Evolutionary conservation across 768 basidiomycete species (phyloP).

Genomic region (Lentinula guzmanii): DNA sequence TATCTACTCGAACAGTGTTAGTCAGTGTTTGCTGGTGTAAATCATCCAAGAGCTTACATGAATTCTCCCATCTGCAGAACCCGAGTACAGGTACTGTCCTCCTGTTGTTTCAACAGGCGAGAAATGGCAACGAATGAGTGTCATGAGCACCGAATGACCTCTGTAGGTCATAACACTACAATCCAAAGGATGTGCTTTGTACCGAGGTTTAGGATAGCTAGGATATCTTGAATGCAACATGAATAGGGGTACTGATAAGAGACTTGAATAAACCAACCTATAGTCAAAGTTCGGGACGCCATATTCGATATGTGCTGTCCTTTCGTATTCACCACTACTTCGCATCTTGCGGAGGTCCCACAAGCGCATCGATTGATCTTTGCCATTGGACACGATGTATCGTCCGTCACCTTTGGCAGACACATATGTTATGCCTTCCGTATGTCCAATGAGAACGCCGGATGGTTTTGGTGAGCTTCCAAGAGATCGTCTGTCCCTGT

Average conservation of each 20-base stretch:
- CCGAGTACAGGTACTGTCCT: conserved; percentile 90
- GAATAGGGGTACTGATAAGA: background rate
- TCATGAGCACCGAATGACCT: conserved; percentile 85
- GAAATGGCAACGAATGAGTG: conserved; percentile 95
- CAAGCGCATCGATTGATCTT: conserved; percentile 86
- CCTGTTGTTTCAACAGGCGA: conserved; percentile 92
- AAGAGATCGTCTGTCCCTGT: conserved; percentile 51
- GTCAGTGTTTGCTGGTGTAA: conserved; percentile 1
- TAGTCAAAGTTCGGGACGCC: conserved; percentile 72
- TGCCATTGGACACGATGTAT: conserved; percentile 92
- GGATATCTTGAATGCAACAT: conserved; percentile 39
- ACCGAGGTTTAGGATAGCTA: conserved; percentile 57
- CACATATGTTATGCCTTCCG: conserved; percentile 92
- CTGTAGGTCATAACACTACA: conserved; percentile 95
- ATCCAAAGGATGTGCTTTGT: conserved; percentile 72
- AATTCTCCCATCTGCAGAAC: conserved; percentile 78
- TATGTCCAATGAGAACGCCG: conserved; percentile 91
- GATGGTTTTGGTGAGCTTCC: conserved; percentile 68
- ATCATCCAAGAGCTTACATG: conserved; percentile 47
- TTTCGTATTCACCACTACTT: conserved; percentile 61
- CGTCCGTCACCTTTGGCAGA: conserved; percentile 95
- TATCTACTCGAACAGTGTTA: conserved; percentile 46
- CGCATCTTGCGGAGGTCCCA: conserved; percentile 97
- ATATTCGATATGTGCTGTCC: conserved; percentile 41
- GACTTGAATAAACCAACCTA: conserved; percentile 41